Evolutionary conservation across 2,329 filamentous ascomycete species (phyloP).

Genomic region (Zopfia rhizophila): DNA sequence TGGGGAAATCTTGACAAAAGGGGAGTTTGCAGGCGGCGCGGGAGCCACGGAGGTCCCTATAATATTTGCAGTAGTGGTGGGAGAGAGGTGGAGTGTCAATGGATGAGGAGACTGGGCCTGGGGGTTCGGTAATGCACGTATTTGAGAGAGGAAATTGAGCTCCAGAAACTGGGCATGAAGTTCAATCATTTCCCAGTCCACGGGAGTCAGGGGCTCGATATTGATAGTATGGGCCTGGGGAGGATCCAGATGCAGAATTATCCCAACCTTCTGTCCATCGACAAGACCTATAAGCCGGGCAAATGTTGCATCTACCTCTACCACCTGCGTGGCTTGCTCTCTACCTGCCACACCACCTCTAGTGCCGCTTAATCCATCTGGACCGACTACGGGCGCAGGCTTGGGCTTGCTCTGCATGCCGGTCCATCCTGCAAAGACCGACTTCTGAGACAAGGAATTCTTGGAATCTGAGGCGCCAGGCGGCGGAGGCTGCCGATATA

Average conservation of each 20-base stretch:
- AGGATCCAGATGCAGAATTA: conserved; percentile 85
- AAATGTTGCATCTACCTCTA: conserved; percentile 90
- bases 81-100: conserved; percentile 90
- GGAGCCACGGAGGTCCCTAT: conserved; percentile 86
- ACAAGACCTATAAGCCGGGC: conserved; percentile 78
- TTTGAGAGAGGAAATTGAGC: conserved; percentile 90
- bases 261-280: conserved; percentile 80
- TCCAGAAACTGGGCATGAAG: conserved; percentile 96
- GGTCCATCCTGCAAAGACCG: conserved; percentile 93
- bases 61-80: conserved; percentile 94
- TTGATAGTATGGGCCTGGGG: conserved; percentile 93
- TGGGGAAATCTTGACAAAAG: conserved; percentile 91
- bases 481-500: conserved; percentile 71
- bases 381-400: conserved; percentile 75
- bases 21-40: conserved; percentile 70
- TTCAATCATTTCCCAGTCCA: conserved; percentile 99
- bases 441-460: conserved; percentile 65
- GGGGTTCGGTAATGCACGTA: conserved; percentile 92
- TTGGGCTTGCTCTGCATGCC: conserved; percentile 95
- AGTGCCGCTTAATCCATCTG: conserved; percentile 74
- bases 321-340: conserved; percentile 79
- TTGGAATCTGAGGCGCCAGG: conserved; percentile 52
- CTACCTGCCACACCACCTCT: conserved; percentile 66
- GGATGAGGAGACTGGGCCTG: conserved; percentile 73
- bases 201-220: conserved; percentile 93